These are phyloP conservation scores for Fusarium humuli DNA, from an alignment of 2,329 filamentous ascomycete species.

Conservation along the genomic window DNA sequence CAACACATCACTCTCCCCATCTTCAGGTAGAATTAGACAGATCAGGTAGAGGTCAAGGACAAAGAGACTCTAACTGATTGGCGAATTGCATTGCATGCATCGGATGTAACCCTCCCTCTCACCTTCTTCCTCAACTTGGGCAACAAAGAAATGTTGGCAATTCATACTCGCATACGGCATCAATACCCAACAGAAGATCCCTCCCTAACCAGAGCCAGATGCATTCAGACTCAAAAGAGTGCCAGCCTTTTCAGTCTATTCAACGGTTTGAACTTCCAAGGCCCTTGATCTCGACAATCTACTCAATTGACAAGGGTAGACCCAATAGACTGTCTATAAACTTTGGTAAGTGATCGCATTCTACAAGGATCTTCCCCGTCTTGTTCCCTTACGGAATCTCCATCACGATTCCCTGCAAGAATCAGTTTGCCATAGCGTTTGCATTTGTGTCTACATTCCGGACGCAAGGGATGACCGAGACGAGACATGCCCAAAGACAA, in stretches of 20 bases:
- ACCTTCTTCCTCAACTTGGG: neutral
- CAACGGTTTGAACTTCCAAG: neutral
- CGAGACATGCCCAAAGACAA: slow-evolving; percentile 19
- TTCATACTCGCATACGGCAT: slow-evolving; percentile 5
- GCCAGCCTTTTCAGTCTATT: slow-evolving; percentile 12
- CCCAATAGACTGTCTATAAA: slow-evolving; percentile 5
- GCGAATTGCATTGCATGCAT: slow-evolving; percentile 15
- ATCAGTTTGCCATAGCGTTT: slow-evolving; percentile 24
- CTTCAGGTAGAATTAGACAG: slow-evolving; percentile 7
- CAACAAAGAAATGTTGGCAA: slow-evolving; percentile 27
- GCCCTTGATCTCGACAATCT: slow-evolving; percentile 1
- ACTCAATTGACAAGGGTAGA: slow-evolving; percentile 6
- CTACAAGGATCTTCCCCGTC: slow-evolving; percentile 10
- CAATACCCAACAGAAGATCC: slow-evolving; percentile 28
- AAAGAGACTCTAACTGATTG: slow-evolving; percentile 1
- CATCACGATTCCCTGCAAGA: slow-evolving; percentile 5
- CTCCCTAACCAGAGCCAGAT: neutral
- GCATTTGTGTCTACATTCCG: slow-evolving; percentile 36
- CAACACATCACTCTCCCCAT: slow-evolving; percentile 17
- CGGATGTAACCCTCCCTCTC: slow-evolving; percentile 29
- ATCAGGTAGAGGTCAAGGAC: neutral
- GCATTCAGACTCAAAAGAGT: slow-evolving; percentile 3
- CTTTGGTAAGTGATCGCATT: neutral
- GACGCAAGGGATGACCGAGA: slow-evolving; percentile 18
- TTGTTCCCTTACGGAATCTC: slow-evolving; percentile 3